Evolutionary conservation across 2,329 filamentous ascomycete species (phyloP).

Genomic region (Sclerotinia glacialis): DNA sequence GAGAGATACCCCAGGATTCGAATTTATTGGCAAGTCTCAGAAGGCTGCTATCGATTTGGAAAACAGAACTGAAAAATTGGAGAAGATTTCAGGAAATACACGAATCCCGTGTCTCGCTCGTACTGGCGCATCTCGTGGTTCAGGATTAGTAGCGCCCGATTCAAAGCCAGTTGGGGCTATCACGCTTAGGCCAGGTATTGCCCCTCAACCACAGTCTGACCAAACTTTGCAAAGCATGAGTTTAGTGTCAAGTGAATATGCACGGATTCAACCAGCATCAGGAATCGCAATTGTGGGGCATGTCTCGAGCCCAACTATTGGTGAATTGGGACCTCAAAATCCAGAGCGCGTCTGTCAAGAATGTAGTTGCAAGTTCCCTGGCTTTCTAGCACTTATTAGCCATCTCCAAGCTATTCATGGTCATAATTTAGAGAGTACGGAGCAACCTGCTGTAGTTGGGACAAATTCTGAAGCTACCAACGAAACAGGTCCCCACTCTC

Average conservation of each 20-base stretch:
- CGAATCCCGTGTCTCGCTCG: neutral
- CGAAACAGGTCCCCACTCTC: no score
- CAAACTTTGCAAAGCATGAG: neutral
- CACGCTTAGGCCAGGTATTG: neutral
- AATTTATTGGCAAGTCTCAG: neutral
- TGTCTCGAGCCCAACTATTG: neutral
- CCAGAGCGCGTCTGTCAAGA: neutral
- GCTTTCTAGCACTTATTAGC: neutral
- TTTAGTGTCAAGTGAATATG: no score
- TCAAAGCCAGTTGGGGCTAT: neutral
- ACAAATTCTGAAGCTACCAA: neutral
- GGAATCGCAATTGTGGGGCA: neutral
- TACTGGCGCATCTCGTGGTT: neutral
- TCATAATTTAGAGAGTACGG: neutral
- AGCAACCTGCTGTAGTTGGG: neutral
- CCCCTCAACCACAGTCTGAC: neutral
- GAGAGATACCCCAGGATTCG: constrained; percentile 1
- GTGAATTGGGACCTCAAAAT: neutral
- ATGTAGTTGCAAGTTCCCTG: neutral
- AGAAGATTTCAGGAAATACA: neutral
- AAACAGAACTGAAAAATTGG: neutral
- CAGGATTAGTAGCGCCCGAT: neutral
- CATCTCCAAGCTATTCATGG: neutral
- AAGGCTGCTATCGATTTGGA: neutral
- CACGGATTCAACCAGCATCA: neutral